Percentiles rank a stretch among this genome's conserved stretches.
phyloP scores from a whole-genome alignment of 257 asterid species.

The Penstemon newberryi region DNA sequence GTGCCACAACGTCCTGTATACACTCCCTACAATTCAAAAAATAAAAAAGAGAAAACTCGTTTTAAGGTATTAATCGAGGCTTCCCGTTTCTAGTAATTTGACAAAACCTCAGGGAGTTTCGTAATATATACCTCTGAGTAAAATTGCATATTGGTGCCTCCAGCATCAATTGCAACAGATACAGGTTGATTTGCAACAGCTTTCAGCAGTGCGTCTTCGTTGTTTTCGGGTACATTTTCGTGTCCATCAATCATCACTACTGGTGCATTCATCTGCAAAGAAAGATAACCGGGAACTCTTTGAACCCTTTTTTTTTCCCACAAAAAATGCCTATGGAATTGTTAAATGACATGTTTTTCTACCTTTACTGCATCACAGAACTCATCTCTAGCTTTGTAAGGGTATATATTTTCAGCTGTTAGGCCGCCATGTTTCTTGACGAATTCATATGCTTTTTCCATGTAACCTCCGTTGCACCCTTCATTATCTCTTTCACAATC shows the following conservation, averaged over 20 bases:
- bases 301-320: too few relatives aligned
- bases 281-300: background rate
- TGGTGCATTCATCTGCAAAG: conserved; percentile 65
- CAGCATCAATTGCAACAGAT: conserved; percentile 83
- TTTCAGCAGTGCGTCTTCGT: conserved; percentile 77
- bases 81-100: too few relatives aligned
- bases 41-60: background rate
- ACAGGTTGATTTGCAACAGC: conserved; percentile 87
- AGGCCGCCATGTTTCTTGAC: conserved; percentile 72
- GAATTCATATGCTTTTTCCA: conserved; percentile 78
- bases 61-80: background rate
- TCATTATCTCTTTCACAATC: conserved; percentile 76
- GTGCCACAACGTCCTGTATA: conserved; percentile 58
- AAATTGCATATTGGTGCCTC: conserved; percentile 68
- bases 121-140: conserved; percentile 61
- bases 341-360: background rate
- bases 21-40: conserved; percentile 51
- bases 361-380: conserved; percentile 70
- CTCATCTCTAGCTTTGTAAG: conserved; percentile 64
- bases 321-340: background rate
- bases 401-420: conserved; percentile 64
- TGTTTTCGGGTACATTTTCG: conserved; percentile 67
- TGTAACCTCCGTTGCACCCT: conserved; percentile 86
- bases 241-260: conserved; percentile 76
- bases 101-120: too few relatives aligned